Evolutionary conservation across 495 filamentous ascomycete genomes (phyloP).

Genomic region (Acidiella bohemica): DNA sequence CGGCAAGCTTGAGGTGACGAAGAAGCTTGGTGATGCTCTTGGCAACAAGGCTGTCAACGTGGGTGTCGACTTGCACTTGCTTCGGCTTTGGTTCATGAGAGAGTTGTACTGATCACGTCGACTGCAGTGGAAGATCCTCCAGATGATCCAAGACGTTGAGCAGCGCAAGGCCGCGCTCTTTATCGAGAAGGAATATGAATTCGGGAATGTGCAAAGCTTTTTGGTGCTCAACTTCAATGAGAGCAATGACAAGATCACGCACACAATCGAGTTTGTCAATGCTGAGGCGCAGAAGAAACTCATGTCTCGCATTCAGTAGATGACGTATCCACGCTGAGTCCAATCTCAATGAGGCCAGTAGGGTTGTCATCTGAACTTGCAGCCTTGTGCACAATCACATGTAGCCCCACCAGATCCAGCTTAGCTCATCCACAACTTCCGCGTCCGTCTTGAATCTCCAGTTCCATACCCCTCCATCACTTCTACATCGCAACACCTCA

Average conservation of each 20-base stretch:
- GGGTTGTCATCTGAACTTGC: not conserved
- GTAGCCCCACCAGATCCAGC: not conserved
- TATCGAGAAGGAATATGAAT: constrained; percentile 11
- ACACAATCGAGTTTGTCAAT: constrained; percentile 14
- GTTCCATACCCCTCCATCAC: not conserved
- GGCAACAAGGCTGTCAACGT: constrained; percentile 9
- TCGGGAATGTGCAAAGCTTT: constrained; percentile 8
- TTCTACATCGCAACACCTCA: constrained; percentile 3
- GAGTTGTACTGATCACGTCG: no score
- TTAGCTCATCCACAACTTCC: no score
- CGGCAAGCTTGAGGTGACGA: constrained; percentile 11
- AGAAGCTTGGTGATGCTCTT: constrained; percentile 7
- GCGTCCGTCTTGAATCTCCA: no score
- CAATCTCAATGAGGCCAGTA: not conserved
- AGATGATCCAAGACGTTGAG: constrained; percentile 11
- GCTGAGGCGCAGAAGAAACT: constrained; percentile 14
- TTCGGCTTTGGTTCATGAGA: no score
- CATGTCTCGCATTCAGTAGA: constrained; percentile 3
- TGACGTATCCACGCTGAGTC: no score
- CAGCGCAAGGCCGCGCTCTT: constrained; percentile 6
- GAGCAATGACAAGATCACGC: constrained; percentile 9
- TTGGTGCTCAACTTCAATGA: constrained; percentile 11
- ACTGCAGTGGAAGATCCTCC: constrained; percentile 10
- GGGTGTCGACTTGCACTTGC: not conserved
- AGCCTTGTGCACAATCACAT: not conserved